Percentiles rank a stretch among this genome's conserved stretches.
Evolutionary conservation across 1,284 basidiomycete genomes (phyloP).

Genomic region (Sanghuangporus baumii): DNA sequence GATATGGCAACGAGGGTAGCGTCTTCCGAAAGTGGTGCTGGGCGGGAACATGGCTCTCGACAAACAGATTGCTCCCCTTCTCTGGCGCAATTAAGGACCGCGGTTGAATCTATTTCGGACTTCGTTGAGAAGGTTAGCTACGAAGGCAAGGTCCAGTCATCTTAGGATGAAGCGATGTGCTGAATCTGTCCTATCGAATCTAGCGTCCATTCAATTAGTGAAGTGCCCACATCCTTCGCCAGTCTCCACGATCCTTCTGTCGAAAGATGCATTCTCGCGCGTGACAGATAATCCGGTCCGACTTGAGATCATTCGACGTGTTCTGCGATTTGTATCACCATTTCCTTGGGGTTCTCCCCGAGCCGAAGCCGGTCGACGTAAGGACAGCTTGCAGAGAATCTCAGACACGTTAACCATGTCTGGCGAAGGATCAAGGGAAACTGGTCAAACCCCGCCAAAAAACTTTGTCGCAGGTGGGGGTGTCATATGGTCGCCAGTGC

Average conservation of each 20-base stretch:
- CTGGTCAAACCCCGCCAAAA: slow-evolving; percentile 17
- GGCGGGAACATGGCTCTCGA: neutral
- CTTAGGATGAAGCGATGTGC: slow-evolving; percentile 19
- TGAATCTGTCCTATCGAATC: slow-evolving; percentile 28
- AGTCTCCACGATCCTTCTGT: slow-evolving; percentile 45
- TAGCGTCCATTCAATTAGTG: slow-evolving; percentile 26
- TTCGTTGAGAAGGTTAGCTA: neutral
- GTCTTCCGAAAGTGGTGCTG: neutral
- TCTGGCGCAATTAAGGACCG: neutral
- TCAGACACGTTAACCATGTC: slow-evolving; percentile 36
- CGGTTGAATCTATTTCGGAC: slow-evolving; percentile 5
- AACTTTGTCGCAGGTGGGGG: slow-evolving; percentile 47
- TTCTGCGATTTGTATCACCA: slow-evolving; percentile 63
- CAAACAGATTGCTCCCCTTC: neutral
- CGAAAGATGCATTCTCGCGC: slow-evolving; percentile 28
- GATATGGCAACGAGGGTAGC: slow-evolving; percentile 5
- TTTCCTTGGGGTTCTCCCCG: slow-evolving; percentile 65
- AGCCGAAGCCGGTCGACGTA: slow-evolving; percentile 52
- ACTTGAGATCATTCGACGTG: slow-evolving; percentile 48
- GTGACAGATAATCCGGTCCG: slow-evolving; percentile 35
- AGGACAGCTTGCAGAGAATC: slow-evolving; percentile 40
- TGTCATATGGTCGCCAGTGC: slow-evolving; percentile 57
- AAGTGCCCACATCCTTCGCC: slow-evolving; percentile 37
- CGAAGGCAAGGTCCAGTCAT: slow-evolving; percentile 6
- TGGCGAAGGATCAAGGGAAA: neutral